phyloP scores from a whole-genome alignment of 73 alveolate genomes.

The Paramecium sonneborni region DNA sequence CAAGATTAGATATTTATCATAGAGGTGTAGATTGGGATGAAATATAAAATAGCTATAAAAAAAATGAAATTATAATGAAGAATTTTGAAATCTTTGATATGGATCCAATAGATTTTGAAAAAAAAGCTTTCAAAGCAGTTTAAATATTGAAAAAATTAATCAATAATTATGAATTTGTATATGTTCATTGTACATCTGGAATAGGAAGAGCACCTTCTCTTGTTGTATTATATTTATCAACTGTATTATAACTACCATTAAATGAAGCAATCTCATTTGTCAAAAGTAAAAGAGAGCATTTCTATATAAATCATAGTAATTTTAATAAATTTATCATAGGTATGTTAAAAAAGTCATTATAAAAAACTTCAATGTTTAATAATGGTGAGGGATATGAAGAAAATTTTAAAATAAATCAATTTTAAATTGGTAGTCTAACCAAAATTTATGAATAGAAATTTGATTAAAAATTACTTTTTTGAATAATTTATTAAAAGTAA shows the following conservation, averaged over 20 bases:
- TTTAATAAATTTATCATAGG: not conserved
- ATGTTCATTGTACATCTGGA: slow-evolving; percentile 83
- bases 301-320: not conserved
- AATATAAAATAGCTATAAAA: slow-evolving; percentile 46
- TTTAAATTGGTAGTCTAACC: not conserved
- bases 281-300: slow-evolving; percentile 60
- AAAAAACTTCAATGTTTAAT: not conserved
- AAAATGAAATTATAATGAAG: slow-evolving; percentile 60
- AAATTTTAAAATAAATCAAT: not conserved
- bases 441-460: not conserved
- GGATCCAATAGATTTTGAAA: slow-evolving; percentile 65
- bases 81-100: slow-evolving; percentile 74
- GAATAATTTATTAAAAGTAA: not conserved
- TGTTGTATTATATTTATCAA: slow-evolving; percentile 70
- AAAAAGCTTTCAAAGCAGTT: slow-evolving; percentile 67
- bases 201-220: slow-evolving; percentile 78
- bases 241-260: slow-evolving; percentile 65
- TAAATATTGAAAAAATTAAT: slow-evolving; percentile 62
- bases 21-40: slow-evolving; percentile 70
- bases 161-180: slow-evolving; percentile 66
- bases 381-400: not conserved
- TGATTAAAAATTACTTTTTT: not conserved
- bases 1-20: slow-evolving; percentile 65
- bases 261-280: slow-evolving; percentile 71
- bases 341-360: not conserved